These are phyloP conservation scores for Capniomyces stellatus DNA, from an alignment of 371 early-diverging fungal genomes.

Conservation along the genomic window DNA sequence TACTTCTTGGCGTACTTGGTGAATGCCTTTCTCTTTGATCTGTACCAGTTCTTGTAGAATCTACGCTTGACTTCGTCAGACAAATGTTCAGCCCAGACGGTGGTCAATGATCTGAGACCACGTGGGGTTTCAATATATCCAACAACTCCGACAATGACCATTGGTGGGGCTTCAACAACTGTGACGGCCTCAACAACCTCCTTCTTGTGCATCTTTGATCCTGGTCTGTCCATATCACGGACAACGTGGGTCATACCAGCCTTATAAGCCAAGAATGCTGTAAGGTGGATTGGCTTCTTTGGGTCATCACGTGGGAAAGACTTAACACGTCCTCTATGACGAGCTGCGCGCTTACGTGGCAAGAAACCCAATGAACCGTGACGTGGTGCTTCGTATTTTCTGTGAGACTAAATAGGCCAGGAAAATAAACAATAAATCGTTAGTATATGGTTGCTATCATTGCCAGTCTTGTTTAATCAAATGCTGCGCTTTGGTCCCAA, in stretches of 20 bases:
- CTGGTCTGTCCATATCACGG: constrained; percentile 94
- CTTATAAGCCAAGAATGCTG: constrained; percentile 99
- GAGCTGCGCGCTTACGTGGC: constrained; percentile 93
- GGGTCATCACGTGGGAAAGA: constrained; percentile 98
- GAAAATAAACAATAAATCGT: neutral
- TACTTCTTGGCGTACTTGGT: constrained; percentile 97
- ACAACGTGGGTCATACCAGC: constrained; percentile 99
- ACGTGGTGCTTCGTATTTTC: constrained; percentile 85
- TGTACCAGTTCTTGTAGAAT: constrained; percentile 99
- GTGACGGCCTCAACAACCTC: constrained; percentile 99
- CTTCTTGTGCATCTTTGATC: constrained; percentile 99
- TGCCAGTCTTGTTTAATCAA: no score
- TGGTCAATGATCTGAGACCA: constrained; percentile 93
- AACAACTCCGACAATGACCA: constrained; percentile 98
- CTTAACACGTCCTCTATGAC: constrained; percentile 92
- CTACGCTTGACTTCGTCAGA: constrained; percentile 95
- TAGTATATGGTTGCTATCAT: no score
- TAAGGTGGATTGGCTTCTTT: constrained; percentile 91
- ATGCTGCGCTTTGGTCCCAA: no score
- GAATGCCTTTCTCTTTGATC: constrained; percentile 98
- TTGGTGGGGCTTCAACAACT: constrained; percentile 95
- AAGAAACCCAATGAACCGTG: constrained; percentile 98
- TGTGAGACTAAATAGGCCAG: constrained; percentile 38
- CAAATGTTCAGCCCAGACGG: constrained; percentile 98
- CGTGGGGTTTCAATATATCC: constrained; percentile 99